Evolutionary conservation across 2,329 filamentous ascomycete species (phyloP), one percentile per base, ranked within the genome.

Genomic region (Apiospora kogelbergensis): DNA sequence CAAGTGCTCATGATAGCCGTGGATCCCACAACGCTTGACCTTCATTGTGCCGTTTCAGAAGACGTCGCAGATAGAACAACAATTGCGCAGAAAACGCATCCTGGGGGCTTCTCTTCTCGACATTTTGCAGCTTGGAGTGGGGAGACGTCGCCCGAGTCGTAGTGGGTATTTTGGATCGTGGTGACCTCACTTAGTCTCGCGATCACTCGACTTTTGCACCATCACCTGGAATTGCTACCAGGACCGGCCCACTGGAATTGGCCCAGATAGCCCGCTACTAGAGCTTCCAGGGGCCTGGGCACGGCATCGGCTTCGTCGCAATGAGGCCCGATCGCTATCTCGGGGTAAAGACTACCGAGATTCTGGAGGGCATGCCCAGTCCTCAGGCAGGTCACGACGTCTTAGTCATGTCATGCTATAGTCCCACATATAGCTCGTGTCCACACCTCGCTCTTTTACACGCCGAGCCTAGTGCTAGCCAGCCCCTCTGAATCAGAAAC

Each of bases 1-100:
- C 9, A 81, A 70, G 2, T 76, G 74, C 72, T 82, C 80, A 48
- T 79, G 75, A 66, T 80, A 82, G 66, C 76, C 78, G 66, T 82
- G 79, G 22, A 82, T 81, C 26, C 80, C 80, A 68, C 79, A 81
- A 20, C 72, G 71, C 24, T 71, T 71, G 13, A 44, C 17, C 42
- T 44, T 10, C 42, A 44, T 44, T 3, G 9, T 44, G 6, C 20
- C 17, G 42, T 10, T 4, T 17, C 42, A 44, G 17, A 17, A 44
- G 15, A 20, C 13, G 42, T 10, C 15, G 17, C 33, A 33, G 7
- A 7, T 33, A 33, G 33, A 33, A 33, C 4, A 33, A 33, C 33
- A 7, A 7, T 33, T 33, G 4, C 33, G 3, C 7, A 7, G 7
- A 7, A 33, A 33, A 3, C 7, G 33, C 33, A 33, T 33, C 33